Evolutionary conservation across 805 yeast species (phyloP), one percentile per base, ranked within the genome.

Genomic region (Zygoascus flipseniorum): DNA sequence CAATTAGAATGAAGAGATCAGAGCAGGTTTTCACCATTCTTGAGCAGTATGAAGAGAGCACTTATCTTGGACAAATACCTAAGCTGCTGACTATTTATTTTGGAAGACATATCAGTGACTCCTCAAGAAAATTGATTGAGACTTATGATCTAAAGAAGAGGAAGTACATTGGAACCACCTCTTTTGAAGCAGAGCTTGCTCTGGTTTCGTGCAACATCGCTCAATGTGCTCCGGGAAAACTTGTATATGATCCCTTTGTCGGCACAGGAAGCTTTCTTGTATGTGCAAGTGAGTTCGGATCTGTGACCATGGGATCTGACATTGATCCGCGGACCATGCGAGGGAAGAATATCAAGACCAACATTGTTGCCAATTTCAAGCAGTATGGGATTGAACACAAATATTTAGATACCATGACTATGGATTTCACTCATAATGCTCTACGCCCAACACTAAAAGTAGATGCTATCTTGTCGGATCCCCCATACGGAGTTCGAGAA

Each of bases 401-500:
- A 46, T 85, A 83, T 60, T 67, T 89, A 52, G 98, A 90, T 65
- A 84, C 85, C 0, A 60, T 88, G 60, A 83, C 95, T 14, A 87
- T 93, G 93, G 99, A 93, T 70, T 93, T 93, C 68, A 93, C 98
- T 1, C 89, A 93, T 66, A 85, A 86, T 66, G 85, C 96, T 2
- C 73, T 93, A 52, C 75, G 97, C 58, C 54, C 66, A 0, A 75
- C 77, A 57, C 69, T 93, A 23, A 64, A 60, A 28, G 75, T 93
- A 13, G 97, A 93, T 65, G 76, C 86, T 1, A 92, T 93, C 5
- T 79, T 92, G 1, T 89, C 97, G 65, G 99, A 93, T 69, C 99
- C 99, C 1, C 99, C 99, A 0, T 93, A 93, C 67, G 99, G 99
- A 11, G 95, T 93, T 2, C 76, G 99, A 60, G 99, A 93, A 68